These are phyloP conservation scores for Saccharomycopsis javanensis DNA, from an alignment of 805 yeast species.

Conservation along the genomic window DNA sequence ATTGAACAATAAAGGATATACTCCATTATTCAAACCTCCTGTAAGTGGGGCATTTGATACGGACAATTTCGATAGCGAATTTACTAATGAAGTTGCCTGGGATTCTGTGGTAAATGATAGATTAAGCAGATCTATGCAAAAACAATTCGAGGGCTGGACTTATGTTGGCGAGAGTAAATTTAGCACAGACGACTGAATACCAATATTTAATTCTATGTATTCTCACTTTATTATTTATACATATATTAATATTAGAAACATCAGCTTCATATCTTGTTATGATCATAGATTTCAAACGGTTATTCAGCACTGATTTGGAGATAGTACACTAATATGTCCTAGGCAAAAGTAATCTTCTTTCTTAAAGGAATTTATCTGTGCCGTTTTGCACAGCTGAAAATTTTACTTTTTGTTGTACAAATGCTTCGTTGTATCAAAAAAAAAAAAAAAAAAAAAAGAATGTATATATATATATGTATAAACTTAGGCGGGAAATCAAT, in stretches of 20 bases:
- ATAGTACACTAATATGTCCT: too few species aligned
- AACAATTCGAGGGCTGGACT: conserved; percentile 99
- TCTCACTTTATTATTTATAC: background rate
- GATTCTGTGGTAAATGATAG: conserved; percentile 93
- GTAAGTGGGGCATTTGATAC: conserved; percentile 83
- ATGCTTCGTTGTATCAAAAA: background rate
- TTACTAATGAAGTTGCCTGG: conserved; percentile 85
- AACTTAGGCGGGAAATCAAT: background rate
- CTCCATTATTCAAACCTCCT: conserved; percentile 92
- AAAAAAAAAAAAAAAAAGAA: background rate
- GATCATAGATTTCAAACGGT: too few species aligned
- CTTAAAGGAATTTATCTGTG: too few species aligned
- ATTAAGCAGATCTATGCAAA: conserved; percentile 89
- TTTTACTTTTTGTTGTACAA: background rate
- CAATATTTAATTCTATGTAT: background rate
- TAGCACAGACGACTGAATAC: background rate
- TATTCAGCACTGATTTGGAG: too few species aligned
- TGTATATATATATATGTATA: background rate
- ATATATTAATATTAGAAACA: background rate
- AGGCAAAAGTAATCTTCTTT: background rate
- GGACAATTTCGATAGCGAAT: conserved; percentile 85
- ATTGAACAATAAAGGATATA: conserved; percentile 63
- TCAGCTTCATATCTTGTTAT: too few species aligned
- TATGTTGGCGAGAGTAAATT: conserved; percentile 48
- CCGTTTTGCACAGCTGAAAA: background rate